Evolutionary conservation across 1,139 yeast species (phyloP).

Genomic region (Candida tropicalis): DNA sequence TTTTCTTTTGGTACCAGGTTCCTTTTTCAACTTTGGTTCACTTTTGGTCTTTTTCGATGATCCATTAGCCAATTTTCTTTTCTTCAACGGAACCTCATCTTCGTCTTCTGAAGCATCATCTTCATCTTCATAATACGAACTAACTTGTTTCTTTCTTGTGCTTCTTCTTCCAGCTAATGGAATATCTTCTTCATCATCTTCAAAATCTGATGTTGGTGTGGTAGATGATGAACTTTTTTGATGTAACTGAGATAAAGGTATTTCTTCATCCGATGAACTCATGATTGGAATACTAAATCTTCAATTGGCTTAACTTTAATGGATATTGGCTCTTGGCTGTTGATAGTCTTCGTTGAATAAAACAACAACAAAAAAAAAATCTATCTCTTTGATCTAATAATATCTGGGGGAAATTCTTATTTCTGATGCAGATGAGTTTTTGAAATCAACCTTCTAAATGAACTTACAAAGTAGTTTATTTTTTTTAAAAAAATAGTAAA

Average conservation of each 20-base stretch:
- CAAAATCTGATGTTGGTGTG: constrained; percentile 13
- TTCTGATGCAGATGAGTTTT: no score
- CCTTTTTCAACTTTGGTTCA: constrained; percentile 4
- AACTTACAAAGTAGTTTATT: no score
- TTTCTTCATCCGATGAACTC: constrained; percentile 16
- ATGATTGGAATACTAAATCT: constrained; percentile 8
- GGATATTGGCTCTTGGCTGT: no score
- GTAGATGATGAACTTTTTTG: constrained; percentile 10
- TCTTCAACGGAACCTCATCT: constrained; percentile 7
- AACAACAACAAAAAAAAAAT: no score
- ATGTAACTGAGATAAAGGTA: constrained; percentile 15
- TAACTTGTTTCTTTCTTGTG: constrained; percentile 4
- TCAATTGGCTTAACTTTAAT: no score
- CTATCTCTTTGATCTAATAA: no score
- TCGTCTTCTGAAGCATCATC: constrained; percentile 5
- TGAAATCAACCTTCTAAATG: no score
- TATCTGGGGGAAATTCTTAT: no score
- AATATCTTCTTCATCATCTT: constrained; percentile 16
- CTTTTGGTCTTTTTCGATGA: constrained; percentile 7
- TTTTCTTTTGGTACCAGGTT: constrained; percentile 7
- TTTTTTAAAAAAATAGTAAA: no score
- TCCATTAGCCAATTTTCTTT: constrained; percentile 10
- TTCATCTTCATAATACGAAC: constrained; percentile 6
- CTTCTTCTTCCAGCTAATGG: constrained; percentile 14
- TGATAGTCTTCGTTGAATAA: no score